Evolutionary conservation across 176 grass and related monocot species (phyloP).

Genomic region (Triticum urartu): DNA sequence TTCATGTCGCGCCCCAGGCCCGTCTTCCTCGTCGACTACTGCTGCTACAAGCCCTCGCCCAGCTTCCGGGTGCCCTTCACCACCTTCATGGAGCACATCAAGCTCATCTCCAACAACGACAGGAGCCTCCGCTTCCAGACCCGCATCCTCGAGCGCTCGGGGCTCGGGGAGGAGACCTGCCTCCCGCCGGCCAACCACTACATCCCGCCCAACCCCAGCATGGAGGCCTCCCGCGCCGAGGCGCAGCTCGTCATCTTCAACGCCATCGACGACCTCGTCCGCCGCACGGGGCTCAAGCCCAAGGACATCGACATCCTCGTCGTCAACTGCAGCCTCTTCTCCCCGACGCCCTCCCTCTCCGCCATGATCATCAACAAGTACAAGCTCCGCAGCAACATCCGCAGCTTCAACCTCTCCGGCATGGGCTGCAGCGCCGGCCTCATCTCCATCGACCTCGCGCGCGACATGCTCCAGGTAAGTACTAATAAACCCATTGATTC

Average conservation of each 20-base stretch:
- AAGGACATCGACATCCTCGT: slow-evolving; percentile 94
- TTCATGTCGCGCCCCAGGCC: slow-evolving; percentile 74
- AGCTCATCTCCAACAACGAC: slow-evolving; percentile 68
- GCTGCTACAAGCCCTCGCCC: slow-evolving; percentile 73
- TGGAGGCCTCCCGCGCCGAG: slow-evolving; percentile 72
- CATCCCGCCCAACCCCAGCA: slow-evolving; percentile 79
- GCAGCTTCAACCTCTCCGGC: slow-evolving; percentile 92
- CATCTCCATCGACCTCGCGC: slow-evolving; percentile 79
- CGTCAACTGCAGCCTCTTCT: slow-evolving; percentile 93
- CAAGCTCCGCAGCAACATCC: slow-evolving; percentile 83
- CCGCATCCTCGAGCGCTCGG: slow-evolving; percentile 67
- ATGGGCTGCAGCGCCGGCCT: slow-evolving; percentile 93
- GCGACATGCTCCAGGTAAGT: slow-evolving; percentile 70
- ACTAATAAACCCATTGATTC: too few relatives aligned
- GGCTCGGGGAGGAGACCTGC: slow-evolving; percentile 79
- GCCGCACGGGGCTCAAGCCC: slow-evolving; percentile 56
- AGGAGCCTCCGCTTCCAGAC: slow-evolving; percentile 84
- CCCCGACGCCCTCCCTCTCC: slow-evolving; percentile 76
- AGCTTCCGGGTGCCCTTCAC: slow-evolving; percentile 80
- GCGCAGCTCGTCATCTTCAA: slow-evolving; percentile 90
- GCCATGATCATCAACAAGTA: slow-evolving; percentile 98
- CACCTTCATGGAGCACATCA: slow-evolving; percentile 95
- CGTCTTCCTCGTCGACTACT: slow-evolving; percentile 85
- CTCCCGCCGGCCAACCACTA: slow-evolving; percentile 91
- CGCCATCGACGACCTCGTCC: slow-evolving; percentile 81